phyloP scores from a whole-genome alignment of 306 rosid species.

The Cicer pinnatifidum region DNA sequence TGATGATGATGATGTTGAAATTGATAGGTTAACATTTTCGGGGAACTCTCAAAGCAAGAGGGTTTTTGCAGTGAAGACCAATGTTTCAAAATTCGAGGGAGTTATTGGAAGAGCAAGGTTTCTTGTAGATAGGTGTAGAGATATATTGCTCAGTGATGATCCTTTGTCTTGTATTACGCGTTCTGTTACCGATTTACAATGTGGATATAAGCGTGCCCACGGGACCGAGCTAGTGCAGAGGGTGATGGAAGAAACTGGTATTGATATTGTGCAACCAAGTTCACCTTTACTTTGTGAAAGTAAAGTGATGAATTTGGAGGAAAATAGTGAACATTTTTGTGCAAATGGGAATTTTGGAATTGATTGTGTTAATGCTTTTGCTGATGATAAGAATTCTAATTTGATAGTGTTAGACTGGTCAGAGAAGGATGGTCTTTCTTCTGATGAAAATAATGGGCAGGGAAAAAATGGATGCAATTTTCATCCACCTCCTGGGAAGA shows the following conservation, averaged over 20 bases:
- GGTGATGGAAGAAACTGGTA: conserved; percentile 32
- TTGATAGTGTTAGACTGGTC: conserved; percentile 20
- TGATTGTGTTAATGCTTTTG: conserved; percentile 27
- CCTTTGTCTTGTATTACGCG: conserved; percentile 53
- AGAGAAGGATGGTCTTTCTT: conserved; percentile 39
- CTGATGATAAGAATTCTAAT: conserved; percentile 36
- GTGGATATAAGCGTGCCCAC: not conserved
- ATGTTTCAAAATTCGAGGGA: conserved; percentile 39
- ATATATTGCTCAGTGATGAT: conserved; percentile 62
- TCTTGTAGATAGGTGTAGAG: conserved; percentile 56
- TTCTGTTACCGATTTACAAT: conserved; percentile 21
- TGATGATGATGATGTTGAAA: conserved; percentile 12
- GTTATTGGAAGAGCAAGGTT: conserved; percentile 52
- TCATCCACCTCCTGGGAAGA: conserved; percentile 66
- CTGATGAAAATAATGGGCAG: conserved; percentile 36
- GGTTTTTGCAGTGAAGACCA: conserved; percentile 58
- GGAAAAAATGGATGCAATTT: conserved; percentile 6
- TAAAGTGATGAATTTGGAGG: conserved; percentile 41
- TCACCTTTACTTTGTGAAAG: conserved; percentile 28
- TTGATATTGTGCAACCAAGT: conserved; percentile 38
- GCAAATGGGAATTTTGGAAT: conserved; percentile 32
- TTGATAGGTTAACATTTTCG: conserved; percentile 40
- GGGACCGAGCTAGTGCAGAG: conserved; percentile 4
- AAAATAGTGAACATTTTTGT: conserved; percentile 4
- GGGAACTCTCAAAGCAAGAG: conserved; percentile 62